Base-by-base conservation (phyloP, 441 rosid genomes). In the Viola pubescens region DNA sequence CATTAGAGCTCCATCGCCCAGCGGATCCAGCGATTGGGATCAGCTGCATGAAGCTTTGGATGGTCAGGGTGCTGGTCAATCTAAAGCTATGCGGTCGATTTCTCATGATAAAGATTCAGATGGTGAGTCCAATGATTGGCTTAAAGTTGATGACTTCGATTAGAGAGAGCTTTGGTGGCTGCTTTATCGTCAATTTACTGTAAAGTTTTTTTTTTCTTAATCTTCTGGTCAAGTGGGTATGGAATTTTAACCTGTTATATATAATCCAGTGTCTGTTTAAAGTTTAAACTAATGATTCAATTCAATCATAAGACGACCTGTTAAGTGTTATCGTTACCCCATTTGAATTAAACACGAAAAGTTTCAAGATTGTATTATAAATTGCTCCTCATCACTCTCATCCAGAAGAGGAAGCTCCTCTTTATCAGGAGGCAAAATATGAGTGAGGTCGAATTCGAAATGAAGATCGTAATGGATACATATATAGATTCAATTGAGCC, bases 41-140 rank as follows among this genome's bases (percentile, higher is more conserved):
- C 78, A 80, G 70, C 76, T 81, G 45, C 74, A 70, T 19, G 72
- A 66, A 53, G 62, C 77, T 60, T 64, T 69, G 41, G 76, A 69
- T 53, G 56, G 66, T 47, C 63, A 14, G 7, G 56, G 46, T 37
- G 59, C 51, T 53, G 62, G 4, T 53, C 79, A 59, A 10, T 26
- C 34, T 26, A 79, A 71, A 70, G 54, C 69, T 42, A 66, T 77
- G 49, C 73, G 60, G 51, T 71, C 85, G 48, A 70, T 57, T 66
- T 72, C 75, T 57, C 79, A 68, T 41, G 80, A 77, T 19, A 77
- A 75, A 69, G 82, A 82, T 54, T 82, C 85, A 0, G 91, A 81
- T 77, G 83, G 77, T 34, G 84, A 82, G 62, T 82, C 81, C 14
- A 78, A 61, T 55, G 95, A 81, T 16, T 87, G 91, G 91, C 73